Evolutionary conservation across 495 filamentous ascomycete genomes (phyloP).

Genomic region (Parachaetomium inaequale): DNA sequence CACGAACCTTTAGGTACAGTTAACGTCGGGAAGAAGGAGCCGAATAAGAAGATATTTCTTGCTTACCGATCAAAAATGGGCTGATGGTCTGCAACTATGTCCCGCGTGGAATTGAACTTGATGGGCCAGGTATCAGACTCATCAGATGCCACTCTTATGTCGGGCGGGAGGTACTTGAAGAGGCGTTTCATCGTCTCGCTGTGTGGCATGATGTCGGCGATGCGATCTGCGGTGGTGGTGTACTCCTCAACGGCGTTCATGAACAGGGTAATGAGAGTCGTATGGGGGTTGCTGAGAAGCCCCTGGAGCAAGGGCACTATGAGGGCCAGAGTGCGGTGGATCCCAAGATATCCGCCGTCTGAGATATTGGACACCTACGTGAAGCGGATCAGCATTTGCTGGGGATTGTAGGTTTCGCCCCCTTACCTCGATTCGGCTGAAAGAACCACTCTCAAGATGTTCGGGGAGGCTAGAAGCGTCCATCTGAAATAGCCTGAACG

Average conservation of each 20-base stretch:
- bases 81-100: too few relatives aligned
- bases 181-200: not conserved
- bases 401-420: too few relatives aligned
- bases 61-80: too few relatives aligned
- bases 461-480: not conserved
- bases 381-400: not conserved
- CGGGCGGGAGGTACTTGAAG: not conserved
- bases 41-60: too few relatives aligned
- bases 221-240: not conserved
- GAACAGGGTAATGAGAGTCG: conserved; percentile 32
- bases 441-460: not conserved
- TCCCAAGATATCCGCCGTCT: not conserved
- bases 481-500: too few relatives aligned
- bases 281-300: conserved; percentile 25
- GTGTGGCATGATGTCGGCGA: too few relatives aligned
- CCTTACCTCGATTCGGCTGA: not conserved
- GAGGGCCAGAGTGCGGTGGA: not conserved
- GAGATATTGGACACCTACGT: not conserved
- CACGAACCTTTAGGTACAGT: too few relatives aligned
- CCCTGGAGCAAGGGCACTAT: conserved; percentile 26
- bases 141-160: too few relatives aligned
- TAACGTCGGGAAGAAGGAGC: too few relatives aligned
- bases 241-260: conserved; percentile 32
- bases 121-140: too few relatives aligned
- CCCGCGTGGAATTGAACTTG: too few relatives aligned